Base-by-base conservation (phyloP, 495 filamentous ascomycete species). In the Niebla homalea region DNA sequence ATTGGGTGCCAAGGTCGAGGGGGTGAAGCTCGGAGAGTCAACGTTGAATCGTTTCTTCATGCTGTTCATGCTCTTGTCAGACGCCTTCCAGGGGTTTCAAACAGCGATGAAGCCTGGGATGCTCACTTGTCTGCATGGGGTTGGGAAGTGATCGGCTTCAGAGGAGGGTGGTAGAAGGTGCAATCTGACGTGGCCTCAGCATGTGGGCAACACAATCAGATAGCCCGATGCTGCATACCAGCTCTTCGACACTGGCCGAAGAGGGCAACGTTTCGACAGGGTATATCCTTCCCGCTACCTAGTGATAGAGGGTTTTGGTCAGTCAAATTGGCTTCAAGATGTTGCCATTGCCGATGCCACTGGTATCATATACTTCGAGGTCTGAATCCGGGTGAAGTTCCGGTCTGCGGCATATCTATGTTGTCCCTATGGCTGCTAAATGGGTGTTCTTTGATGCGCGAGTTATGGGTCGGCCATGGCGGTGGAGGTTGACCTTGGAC, bases 1-100 rank as follows among this genome's bases (percentile, higher is more conserved):
- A 52, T 68, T 67, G 36, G 69, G 67, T 35, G 72, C 70, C 15
- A 80, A 60, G 18, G 39, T 41, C 15, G 80, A 74, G 19, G 92
- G 93, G 1, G 88, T 95, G 57, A 98, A 98, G 38, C 90, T 84
- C 14, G 93, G 92, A 12, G 92, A 96, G 55, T 97, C 92, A 57
- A 94, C 90, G 64, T 94, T 97, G 58, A 98, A 79, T 14, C 81
- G 71, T 70, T 90, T 88, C 69, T 84, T 92, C 50, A 73, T 65
- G 53, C 70, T 72, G 56, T 62, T 57, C n/a, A 8, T 29, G 19
- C 10, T 18, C 39, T 8, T 8, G 18, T 41, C 39, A 18, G 18
- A 22, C n/a, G 8, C 18, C 8, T 22, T 19, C 39, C 7, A 15
- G 4, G 8, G 18, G 11, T 2, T 18, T 41, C 39, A 16, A n/a